These are phyloP conservation scores for Globisporangium sylvaticum DNA, from an alignment of 352 stramenopile genomes.

Conservation along the genomic window DNA sequence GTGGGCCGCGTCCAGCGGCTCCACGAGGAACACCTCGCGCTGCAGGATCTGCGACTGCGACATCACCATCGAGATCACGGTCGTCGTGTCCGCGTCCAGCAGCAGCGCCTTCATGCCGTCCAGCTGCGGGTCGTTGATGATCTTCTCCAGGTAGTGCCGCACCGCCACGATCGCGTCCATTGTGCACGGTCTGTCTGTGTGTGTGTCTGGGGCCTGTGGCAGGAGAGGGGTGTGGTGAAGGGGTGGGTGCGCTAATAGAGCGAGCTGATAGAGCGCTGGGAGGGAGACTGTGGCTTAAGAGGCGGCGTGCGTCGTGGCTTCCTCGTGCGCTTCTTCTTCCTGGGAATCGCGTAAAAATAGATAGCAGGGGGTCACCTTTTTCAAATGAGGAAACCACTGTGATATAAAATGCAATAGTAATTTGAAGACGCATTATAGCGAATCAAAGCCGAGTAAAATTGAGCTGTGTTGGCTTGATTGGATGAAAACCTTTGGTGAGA, in stretches of 20 bases:
- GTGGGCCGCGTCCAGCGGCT: conserved; percentile 82
- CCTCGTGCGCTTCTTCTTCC: background rate
- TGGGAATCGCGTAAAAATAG: conserved; percentile 5
- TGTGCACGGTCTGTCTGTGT: background rate
- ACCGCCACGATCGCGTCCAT: conserved; percentile 79
- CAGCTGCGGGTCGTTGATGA: conserved; percentile 77
- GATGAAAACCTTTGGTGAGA: background rate
- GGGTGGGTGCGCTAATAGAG: background rate
- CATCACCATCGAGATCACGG: conserved; percentile 94
- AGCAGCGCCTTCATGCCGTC: conserved; percentile 97
- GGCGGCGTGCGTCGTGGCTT: background rate
- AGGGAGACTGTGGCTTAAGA: background rate
- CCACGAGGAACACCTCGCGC: conserved; percentile 95
- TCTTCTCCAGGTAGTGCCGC: conserved; percentile 76
- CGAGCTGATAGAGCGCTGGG: background rate
- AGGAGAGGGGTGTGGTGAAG: background rate
- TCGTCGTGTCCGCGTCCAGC: conserved; percentile 93
- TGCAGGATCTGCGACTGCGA: conserved; percentile 95
- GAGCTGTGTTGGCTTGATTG: background rate
- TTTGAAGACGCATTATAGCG: background rate
- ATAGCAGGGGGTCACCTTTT: background rate
- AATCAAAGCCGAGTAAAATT: background rate
- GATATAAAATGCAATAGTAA: background rate
- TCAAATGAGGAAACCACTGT: background rate
- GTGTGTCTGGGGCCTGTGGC: background rate